Evolutionary conservation across 371 early-diverging fungal genomes (phyloP).

Genomic region (Actinomortierella ambigua): DNA sequence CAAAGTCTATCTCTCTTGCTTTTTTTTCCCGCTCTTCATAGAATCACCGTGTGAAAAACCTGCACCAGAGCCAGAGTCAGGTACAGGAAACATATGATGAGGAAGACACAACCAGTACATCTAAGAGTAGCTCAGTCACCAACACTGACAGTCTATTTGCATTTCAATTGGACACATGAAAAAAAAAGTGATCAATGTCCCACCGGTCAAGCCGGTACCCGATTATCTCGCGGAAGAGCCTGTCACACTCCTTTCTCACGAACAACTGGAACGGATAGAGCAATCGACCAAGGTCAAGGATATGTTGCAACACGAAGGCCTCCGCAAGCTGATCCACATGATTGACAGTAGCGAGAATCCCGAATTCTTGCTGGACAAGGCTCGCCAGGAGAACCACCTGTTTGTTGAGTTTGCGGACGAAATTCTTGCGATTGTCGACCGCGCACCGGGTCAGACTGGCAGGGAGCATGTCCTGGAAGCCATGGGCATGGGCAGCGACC

Average conservation of each 20-base stretch:
- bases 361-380: slow-evolving; percentile 35
- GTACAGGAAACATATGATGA: slow-evolving; percentile 15
- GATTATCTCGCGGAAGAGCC: slow-evolving; percentile 39
- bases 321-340: slow-evolving; percentile 24
- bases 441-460: slow-evolving; percentile 29
- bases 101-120: no score
- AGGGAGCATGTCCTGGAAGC: slow-evolving; percentile 42
- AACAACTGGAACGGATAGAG: slow-evolving; percentile 28
- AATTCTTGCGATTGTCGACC: slow-evolving; percentile 22
- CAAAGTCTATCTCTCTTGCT: neutral
- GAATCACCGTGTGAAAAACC: slow-evolving; percentile 43
- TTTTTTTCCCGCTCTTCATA: neutral
- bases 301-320: slow-evolving; percentile 28
- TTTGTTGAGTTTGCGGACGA: slow-evolving; percentile 45
- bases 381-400: slow-evolving; percentile 30
- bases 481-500: slow-evolving; percentile 29
- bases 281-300: slow-evolving; percentile 27
- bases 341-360: slow-evolving; percentile 47
- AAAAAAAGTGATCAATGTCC: slow-evolving; percentile 31
- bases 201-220: slow-evolving; percentile 26
- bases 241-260: slow-evolving; percentile 21
- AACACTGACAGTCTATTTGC: no score
- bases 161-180: no score
- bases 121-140: no score
- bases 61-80: slow-evolving; percentile 36